A percentile compares a stretch with the other conserved stretches of the same genome.
Evolutionary conservation across 2,329 filamentous ascomycete species (phyloP).

Genomic region (Beauveria australis): DNA sequence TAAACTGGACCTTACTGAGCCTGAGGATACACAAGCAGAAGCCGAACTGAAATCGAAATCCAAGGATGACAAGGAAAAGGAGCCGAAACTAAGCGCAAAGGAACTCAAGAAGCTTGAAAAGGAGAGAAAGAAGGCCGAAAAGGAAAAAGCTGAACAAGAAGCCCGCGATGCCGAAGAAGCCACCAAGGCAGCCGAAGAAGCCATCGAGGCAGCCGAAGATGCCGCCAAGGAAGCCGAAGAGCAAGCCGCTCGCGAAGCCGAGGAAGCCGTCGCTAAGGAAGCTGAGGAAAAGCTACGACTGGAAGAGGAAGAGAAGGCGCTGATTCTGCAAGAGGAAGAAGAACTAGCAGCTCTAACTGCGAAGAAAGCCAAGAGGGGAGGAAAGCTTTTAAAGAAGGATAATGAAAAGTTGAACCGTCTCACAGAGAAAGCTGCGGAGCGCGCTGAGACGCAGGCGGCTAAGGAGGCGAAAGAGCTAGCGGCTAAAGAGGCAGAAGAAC

Average conservation of each 20-base stretch:
- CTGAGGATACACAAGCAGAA: conserved; percentile 25
- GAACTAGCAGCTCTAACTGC: conserved; percentile 34
- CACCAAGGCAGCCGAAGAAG: conserved; percentile 25
- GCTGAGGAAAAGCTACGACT: conserved; percentile 22
- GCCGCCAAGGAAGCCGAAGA: conserved; percentile 19
- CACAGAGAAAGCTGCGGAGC: conserved; percentile 15
- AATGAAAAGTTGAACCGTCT: conserved; percentile 21
- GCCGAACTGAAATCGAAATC: conserved; percentile 31
- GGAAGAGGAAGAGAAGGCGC: conserved; percentile 19
- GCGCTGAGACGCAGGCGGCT: conserved; percentile 17
- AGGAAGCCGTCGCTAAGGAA: conserved; percentile 19
- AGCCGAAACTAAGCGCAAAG: conserved; percentile 39
- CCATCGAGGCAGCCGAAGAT: conserved; percentile 29
- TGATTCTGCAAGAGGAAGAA: conserved; percentile 23
- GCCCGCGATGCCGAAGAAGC: conserved; percentile 20
- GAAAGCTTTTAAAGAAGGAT: conserved; percentile 27
- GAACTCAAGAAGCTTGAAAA: conserved; percentile 44
- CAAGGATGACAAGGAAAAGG: conserved; percentile 34
- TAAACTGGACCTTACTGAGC: conserved; percentile 36
- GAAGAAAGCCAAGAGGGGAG: conserved; percentile 42
- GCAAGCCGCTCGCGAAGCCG: conserved; percentile 22
- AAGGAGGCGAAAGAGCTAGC: conserved; percentile 18
- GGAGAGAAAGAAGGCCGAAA: conserved; percentile 35
- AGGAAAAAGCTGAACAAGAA: conserved; percentile 22
- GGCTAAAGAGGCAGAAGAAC: conserved; percentile 16